These are phyloP conservation scores for Fistulifera pelliculosa DNA, from an alignment of 108 stramenopile species.

Conservation along the genomic window DNA sequence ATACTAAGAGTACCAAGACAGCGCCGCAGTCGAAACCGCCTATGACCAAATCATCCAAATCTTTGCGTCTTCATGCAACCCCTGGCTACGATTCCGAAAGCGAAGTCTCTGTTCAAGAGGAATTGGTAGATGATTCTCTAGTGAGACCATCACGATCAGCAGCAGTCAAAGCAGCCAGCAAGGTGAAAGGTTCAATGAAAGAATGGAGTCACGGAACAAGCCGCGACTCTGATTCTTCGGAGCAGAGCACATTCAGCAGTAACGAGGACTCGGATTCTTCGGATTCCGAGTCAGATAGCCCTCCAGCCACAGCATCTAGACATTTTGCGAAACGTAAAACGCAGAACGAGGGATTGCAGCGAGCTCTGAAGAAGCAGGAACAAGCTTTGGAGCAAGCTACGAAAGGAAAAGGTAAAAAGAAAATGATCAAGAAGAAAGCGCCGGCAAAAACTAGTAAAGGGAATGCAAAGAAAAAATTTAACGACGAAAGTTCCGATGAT, in stretches of 20 bases:
- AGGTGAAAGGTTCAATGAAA: slow-evolving; percentile 19
- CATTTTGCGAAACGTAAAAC: neutral
- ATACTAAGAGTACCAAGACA: slow-evolving; percentile 8
- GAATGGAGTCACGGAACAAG: slow-evolving; percentile 14
- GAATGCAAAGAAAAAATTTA: slow-evolving; percentile 25
- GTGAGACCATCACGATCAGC: slow-evolving; percentile 33
- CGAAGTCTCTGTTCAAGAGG: slow-evolving; percentile 32
- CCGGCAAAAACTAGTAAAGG: no score
- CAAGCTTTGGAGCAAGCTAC: slow-evolving; percentile 30
- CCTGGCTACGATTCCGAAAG: slow-evolving; percentile 44
- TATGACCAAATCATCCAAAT: neutral
- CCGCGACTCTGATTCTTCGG: slow-evolving; percentile 12
- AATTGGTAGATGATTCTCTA: no score
- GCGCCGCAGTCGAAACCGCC: slow-evolving; percentile 24
- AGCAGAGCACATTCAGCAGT: slow-evolving; percentile 6
- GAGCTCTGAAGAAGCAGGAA: slow-evolving; percentile 40
- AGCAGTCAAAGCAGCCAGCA: slow-evolving; percentile 27
- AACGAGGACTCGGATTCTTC: slow-evolving; percentile 10
- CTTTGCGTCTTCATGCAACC: no score
- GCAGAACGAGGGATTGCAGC: neutral
- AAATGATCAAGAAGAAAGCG: slow-evolving; percentile 23
- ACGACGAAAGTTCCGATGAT: slow-evolving; percentile 24
- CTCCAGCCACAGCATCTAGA: slow-evolving; percentile 7
- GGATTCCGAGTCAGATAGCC: neutral
- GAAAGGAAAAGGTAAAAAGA: slow-evolving; percentile 24